These are phyloP conservation scores for Colletotrichum tofieldiae DNA, from an alignment of 2,329 filamentous ascomycete genomes.

Conservation along the genomic window DNA sequence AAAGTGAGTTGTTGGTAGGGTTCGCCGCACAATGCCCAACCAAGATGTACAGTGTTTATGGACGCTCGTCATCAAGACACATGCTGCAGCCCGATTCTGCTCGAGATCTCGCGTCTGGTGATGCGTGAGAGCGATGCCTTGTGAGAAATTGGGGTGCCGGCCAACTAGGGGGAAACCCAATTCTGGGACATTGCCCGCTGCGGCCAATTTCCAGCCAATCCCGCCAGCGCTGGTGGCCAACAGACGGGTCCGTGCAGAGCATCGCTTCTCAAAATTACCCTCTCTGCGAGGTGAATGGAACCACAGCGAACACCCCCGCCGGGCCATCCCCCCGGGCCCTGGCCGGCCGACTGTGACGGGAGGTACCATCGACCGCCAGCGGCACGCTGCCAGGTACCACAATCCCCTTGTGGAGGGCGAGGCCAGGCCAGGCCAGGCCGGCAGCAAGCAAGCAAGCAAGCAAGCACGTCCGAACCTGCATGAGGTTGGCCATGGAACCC, in stretches of 20 bases:
- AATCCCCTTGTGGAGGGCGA: neutral
- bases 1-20: neutral
- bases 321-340: conserved; percentile 5
- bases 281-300: conserved; percentile 12
- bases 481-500: neutral
- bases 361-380: neutral
- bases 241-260: conserved; percentile 33
- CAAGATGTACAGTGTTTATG: neutral
- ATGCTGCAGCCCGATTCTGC: conserved; percentile 1
- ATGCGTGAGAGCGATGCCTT: conserved; percentile 13
- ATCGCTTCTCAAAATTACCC: conserved; percentile 19
- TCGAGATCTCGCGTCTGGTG: conserved; percentile 13
- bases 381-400: conserved; percentile 6
- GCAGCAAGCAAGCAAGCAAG: no score
- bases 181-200: conserved; percentile 34
- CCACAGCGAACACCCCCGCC: conserved; percentile 29
- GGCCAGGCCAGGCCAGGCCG: neutral
- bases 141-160: neutral
- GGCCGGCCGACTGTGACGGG: conserved; percentile 21
- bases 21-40: conserved; percentile 31
- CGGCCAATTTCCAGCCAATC: conserved; percentile 40
- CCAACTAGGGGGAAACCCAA: conserved; percentile 34
- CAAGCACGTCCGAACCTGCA: neutral
- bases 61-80: conserved; percentile 18
- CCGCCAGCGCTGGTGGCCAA: conserved; percentile 15